phyloP scores from a whole-genome alignment of 1,284 basidiomycete species.

The Ceratobasidium sp. region DNA sequence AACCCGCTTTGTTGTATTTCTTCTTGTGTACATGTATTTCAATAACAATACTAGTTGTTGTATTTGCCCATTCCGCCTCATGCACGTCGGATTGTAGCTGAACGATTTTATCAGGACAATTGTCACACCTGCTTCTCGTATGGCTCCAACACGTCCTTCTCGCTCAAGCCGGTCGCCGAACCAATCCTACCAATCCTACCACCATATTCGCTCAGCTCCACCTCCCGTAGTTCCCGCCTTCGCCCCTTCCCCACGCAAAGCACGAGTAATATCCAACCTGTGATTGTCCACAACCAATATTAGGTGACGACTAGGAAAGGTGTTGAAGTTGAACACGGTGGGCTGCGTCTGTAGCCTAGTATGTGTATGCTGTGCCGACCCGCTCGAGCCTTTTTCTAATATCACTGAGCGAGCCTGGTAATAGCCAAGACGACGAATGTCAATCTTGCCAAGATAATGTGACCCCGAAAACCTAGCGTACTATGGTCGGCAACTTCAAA shows the following conservation, averaged over 20 bases:
- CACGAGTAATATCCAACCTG: conserved; percentile 96
- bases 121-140: conserved; percentile 33
- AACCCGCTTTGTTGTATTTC: neutral
- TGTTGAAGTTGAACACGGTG: conserved; percentile 91
- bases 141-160: neutral
- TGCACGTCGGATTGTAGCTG: no score
- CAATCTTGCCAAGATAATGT: neutral
- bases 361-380: conserved; percentile 91
- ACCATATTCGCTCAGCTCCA: no score
- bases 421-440: conserved; percentile 73
- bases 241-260: conserved; percentile 95
- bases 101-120: neutral
- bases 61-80: no score
- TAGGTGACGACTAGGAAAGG: conserved; percentile 96
- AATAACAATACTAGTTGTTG: neutral
- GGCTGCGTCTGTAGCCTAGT: conserved; percentile 89
- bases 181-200: no score
- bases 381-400: conserved; percentile 85
- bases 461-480: conserved; percentile 57
- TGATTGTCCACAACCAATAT: conserved; percentile 97
- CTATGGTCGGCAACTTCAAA: conserved; percentile 96
- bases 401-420: conserved; percentile 86
- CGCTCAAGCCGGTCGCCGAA: neutral
- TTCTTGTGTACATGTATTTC: neutral
- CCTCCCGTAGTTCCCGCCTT: no score